Conservation (phyloP, 495 filamentous ascomycete genomes). For the Thermochaetoides thermophila region DNA sequence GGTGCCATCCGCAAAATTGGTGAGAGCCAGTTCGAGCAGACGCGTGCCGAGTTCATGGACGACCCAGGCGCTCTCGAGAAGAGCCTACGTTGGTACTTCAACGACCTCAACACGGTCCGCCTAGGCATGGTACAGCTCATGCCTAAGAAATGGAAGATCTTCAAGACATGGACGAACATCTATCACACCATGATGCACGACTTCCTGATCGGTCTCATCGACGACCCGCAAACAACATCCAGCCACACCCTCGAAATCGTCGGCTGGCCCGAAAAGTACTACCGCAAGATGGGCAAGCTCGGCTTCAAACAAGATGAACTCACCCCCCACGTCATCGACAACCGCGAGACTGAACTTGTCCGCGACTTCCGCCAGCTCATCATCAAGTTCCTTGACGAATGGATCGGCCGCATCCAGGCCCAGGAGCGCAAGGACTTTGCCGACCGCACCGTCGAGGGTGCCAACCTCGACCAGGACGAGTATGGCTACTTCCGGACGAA, state of each 20-base stretch:
- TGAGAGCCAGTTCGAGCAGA: slow-evolving; percentile 57
- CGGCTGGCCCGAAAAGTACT: slow-evolving; percentile 91
- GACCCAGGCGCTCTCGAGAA: slow-evolving; percentile 78
- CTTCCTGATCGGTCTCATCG: slow-evolving; percentile 64
- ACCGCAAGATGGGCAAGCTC: slow-evolving; percentile 84
- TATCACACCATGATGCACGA: slow-evolving; percentile 94
- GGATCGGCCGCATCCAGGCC: slow-evolving; percentile 82
- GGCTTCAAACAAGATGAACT: slow-evolving; percentile 61
- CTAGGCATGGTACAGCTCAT: slow-evolving; percentile 77
- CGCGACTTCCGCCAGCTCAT: slow-evolving; percentile 89
- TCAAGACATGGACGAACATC: slow-evolving; percentile 72
- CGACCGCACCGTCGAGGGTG: slow-evolving; percentile 52
- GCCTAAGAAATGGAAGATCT: slow-evolving; percentile 96
- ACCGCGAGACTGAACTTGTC: slow-evolving; percentile 74
- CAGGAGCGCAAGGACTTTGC: slow-evolving; percentile 68
- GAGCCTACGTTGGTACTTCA: slow-evolving; percentile 86
- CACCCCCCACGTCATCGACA: slow-evolving; percentile 70
- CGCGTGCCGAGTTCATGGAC: slow-evolving; percentile 58
- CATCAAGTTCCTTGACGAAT: slow-evolving; percentile 87
- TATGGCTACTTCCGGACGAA: slow-evolving; percentile 80
- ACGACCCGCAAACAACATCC: slow-evolving; percentile 63
- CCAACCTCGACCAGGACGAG: slow-evolving; percentile 67
- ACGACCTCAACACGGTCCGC: slow-evolving; percentile 84
- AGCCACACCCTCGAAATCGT: slow-evolving; percentile 78
- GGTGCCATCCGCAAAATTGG: slow-evolving; percentile 60